Evolutionary conservation across 78 protist genomes (phyloP).

Genomic region (Monocercomonoides exilis): DNA sequence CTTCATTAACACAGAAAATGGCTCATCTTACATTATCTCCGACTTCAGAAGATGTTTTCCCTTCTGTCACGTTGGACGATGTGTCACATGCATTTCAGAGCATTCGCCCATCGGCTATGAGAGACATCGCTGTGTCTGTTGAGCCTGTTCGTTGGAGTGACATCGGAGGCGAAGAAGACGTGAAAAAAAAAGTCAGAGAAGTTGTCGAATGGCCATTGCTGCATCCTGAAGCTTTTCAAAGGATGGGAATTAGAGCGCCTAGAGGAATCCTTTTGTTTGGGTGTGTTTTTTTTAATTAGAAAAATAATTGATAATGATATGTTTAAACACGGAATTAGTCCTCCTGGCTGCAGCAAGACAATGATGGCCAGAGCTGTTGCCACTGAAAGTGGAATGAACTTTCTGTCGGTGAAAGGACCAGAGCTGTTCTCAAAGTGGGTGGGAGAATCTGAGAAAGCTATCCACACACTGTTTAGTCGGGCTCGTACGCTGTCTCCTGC

Average conservation of each 20-base stretch:
- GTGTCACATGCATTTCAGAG: background rate
- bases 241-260: slow-evolving; percentile 84
- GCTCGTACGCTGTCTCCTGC: slow-evolving; percentile 69
- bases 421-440: slow-evolving; percentile 80
- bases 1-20: background rate
- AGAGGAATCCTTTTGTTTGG: slow-evolving; percentile 32
- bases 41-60: background rate
- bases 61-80: background rate
- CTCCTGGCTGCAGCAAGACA: slow-evolving; percentile 32
- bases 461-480: slow-evolving; percentile 62
- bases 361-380: slow-evolving; percentile 85
- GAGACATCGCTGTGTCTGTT: slow-evolving; percentile 17
- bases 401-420: slow-evolving; percentile 88
- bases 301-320: background rate
- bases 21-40: background rate
- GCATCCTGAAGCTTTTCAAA: slow-evolving; percentile 62
- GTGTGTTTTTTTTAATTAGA: background rate
- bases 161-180: slow-evolving; percentile 87
- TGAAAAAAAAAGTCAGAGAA: slow-evolving; percentile 66
- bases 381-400: slow-evolving; percentile 69
- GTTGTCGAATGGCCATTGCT: slow-evolving; percentile 84
- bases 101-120: slow-evolving; percentile 37
- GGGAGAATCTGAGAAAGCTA: slow-evolving; percentile 78
- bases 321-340: background rate
- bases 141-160: slow-evolving; percentile 79